phyloP scores from a whole-genome alignment of 345 rosid species.

The Lepidium africanum region DNA sequence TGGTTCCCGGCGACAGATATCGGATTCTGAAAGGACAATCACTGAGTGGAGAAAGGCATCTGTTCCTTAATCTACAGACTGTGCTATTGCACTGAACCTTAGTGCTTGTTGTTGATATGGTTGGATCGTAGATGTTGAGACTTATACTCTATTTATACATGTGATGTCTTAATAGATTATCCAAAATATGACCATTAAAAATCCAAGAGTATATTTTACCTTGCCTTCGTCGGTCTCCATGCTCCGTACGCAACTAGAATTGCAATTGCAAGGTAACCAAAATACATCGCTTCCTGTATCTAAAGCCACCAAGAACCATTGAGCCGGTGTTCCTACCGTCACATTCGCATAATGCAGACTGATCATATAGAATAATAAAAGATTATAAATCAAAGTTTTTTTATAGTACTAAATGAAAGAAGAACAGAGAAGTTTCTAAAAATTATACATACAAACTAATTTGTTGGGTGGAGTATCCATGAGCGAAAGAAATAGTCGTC shows the following conservation, averaged over 20 bases:
- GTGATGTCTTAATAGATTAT: background rate
- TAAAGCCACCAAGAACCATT: slow-evolving; percentile 75
- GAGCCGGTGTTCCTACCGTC: slow-evolving; percentile 70
- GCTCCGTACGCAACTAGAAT: slow-evolving; percentile 37
- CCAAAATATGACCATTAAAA: background rate
- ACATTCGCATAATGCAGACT: slow-evolving; percentile 89
- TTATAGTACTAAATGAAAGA: background rate
- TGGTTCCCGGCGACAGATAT: slow-evolving; percentile 62
- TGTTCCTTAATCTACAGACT: slow-evolving; percentile 31
- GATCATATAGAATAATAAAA: slow-evolving; percentile 10
- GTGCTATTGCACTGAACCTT: slow-evolving; percentile 51
- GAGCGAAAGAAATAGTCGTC: slow-evolving; percentile 52
- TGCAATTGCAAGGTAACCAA: slow-evolving; percentile 91
- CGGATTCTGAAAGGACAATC: slow-evolving; percentile 49
- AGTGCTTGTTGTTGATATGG: slow-evolving; percentile 51
- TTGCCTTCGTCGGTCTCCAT: slow-evolving; percentile 32
- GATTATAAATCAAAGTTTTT: background rate
- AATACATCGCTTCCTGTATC: slow-evolving; percentile 92
- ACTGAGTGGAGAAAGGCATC: slow-evolving; percentile 40
- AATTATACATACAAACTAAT: slow-evolving; percentile 33
- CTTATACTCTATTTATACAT: slow-evolving; percentile 29
- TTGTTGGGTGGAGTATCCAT: slow-evolving; percentile 56
- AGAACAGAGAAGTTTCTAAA: background rate
- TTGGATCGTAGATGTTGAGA: slow-evolving; percentile 63
- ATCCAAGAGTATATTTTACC: slow-evolving; percentile 28